Evolutionary conservation across 2,329 filamentous ascomycete genomes (phyloP), one percentile per base, ranked within the genome.

Genomic region (Fusarium hainanense): DNA sequence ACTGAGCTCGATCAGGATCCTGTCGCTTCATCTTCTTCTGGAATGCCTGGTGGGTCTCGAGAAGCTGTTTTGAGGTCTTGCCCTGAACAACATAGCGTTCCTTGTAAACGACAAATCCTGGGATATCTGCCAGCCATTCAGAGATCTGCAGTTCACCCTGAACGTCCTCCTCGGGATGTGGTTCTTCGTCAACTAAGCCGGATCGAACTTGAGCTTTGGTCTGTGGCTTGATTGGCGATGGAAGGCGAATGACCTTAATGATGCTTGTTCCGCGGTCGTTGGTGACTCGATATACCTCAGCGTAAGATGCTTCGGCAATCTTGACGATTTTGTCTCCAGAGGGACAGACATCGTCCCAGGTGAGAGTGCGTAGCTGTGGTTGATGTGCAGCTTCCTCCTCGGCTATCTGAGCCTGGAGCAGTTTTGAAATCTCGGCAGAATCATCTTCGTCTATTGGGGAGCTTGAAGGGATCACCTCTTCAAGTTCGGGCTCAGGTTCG

Each of bases 221-320:
- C 71, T 88, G 85, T 0, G 85, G 74, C 64, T 85, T 87, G 63
- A 89, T 87, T 6, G 86, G 85, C 1, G 87, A 89, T 13, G 84
- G 77, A 12, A 91, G 82, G 4, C 88, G 84, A 61, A 90, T 88
- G 21, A 87, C 85, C 70, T 91, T 91, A 78, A 91, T 87, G 72
- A 91, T 89, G 75, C 87, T 90, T 27, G 85, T 88, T 11, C 88
- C 88, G 18, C 84, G 81, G 46, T 83, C 80, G 73, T 89, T 90
- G 48, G 82, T 86, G 68, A 90, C 83, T 12, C 88, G 87, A 71
- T 90, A 91, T 12, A 91, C 88, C 74, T 91, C 89, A 8, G 89
- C 88, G 70, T 87, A 91, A 4, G 89, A 90, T 7, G 89, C 88
- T 75, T 91, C 89, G 12, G 89, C 88, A 52, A 91, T 90, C 77